Conservation (phyloP, 768 basidiomycete species). For the Leccinum pellstonianum region DNA sequence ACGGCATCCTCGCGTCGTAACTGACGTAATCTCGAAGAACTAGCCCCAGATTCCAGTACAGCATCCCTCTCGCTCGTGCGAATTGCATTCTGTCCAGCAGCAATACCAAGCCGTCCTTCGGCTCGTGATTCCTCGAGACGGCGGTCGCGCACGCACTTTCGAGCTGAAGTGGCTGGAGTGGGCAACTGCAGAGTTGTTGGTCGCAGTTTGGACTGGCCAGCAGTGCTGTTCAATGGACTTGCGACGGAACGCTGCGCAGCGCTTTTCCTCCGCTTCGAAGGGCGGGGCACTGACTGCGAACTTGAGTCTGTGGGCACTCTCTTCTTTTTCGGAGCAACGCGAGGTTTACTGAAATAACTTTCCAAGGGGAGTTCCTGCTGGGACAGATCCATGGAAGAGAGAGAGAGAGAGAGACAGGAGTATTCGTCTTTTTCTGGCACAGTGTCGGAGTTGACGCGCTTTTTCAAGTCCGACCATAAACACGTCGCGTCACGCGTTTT, state of each 20-base stretch:
- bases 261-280: conserved; percentile 23
- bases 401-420: background rate
- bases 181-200: conserved; percentile 17
- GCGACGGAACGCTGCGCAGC: background rate
- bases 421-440: background rate
- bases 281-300: conserved; percentile 4
- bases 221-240: conserved; percentile 1
- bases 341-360: conserved; percentile 20
- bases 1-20: background rate
- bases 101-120: background rate
- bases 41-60: background rate
- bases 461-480: conserved; percentile 30
- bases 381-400: conserved; percentile 28
- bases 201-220: conserved; percentile 5
- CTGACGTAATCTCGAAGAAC: conserved; percentile 1
- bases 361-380: conserved; percentile 35
- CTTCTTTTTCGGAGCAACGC: conserved; percentile 2
- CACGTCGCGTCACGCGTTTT: conserved; percentile 23
- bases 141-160: conserved; percentile 14
- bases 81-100: background rate
- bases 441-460: conserved; percentile 42
- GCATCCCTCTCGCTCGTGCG: conserved; percentile 3
- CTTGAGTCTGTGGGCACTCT: background rate
- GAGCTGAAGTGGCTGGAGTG: conserved; percentile 22
- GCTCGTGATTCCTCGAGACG: background rate